Evolutionary conservation across 306 rosid genomes (phyloP).

Genomic region (Glycine soja): DNA sequence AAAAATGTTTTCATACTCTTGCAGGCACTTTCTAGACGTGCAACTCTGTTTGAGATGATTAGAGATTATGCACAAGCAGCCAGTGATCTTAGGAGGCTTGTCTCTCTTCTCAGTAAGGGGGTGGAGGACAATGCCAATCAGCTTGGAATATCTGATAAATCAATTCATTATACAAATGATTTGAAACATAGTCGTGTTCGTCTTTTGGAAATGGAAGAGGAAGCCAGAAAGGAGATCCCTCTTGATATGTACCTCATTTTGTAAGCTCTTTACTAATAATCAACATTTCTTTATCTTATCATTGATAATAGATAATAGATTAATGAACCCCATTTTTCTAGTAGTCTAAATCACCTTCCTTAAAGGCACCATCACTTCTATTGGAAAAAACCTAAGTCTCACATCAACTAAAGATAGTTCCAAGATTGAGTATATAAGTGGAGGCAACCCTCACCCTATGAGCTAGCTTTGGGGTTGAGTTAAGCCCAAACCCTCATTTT

Average conservation of each 20-base stretch:
- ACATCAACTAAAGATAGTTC: too few species aligned
- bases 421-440: too few species aligned
- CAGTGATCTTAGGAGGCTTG: slow-evolving; percentile 77
- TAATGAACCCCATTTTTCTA: slow-evolving; percentile 29
- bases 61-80: slow-evolving; percentile 94
- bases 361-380: slow-evolving; percentile 3
- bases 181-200: slow-evolving; percentile 77
- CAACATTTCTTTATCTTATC: slow-evolving; percentile 18
- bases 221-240: slow-evolving; percentile 83
- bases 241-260: slow-evolving; percentile 91
- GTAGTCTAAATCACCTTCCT: slow-evolving; percentile 26
- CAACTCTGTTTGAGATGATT: slow-evolving; percentile 77
- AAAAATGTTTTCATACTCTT: slow-evolving; percentile 43
- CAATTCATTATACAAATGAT: slow-evolving; percentile 64
- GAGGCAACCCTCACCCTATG: too few species aligned
- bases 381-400: too few species aligned
- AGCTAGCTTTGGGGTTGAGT: too few species aligned
- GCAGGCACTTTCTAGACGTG: slow-evolving; percentile 96
- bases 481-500: too few species aligned
- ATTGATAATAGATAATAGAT: slow-evolving; percentile 15
- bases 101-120: slow-evolving; percentile 63
- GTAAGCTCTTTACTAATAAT: slow-evolving; percentile 62
- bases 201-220: slow-evolving; percentile 85
- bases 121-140: slow-evolving; percentile 63
- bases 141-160: slow-evolving; percentile 67